phyloP scores from a whole-genome alignment of 2,329 filamentous ascomycete genomes.

The Balansia obtecta region DNA sequence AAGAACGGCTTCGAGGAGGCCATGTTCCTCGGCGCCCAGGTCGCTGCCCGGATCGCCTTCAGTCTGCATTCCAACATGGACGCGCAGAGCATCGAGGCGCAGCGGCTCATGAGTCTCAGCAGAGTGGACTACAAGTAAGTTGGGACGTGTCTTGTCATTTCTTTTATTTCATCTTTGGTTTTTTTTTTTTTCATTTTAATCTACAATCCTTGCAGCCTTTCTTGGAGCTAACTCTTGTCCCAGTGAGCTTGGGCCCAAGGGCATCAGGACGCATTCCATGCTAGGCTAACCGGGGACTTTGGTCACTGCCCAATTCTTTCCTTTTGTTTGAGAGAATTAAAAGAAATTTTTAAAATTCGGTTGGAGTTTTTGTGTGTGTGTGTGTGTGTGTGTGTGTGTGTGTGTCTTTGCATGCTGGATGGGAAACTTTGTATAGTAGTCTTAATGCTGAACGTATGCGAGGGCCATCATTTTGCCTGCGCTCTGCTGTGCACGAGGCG shows the following conservation, averaged over 20 bases:
- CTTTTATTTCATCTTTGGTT: too few species aligned
- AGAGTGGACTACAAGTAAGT: conserved; percentile 53
- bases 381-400: too few species aligned
- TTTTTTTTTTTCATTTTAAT: neutral
- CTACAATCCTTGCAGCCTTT: too few species aligned
- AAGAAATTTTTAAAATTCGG: neutral
- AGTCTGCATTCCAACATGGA: conserved; percentile 46
- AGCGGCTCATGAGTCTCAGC: conserved; percentile 43
- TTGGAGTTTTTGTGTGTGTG: too few species aligned
- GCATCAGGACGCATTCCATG: conserved; percentile 40
- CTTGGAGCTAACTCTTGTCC: neutral
- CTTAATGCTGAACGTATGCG: too few species aligned
- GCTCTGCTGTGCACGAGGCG: too few species aligned
- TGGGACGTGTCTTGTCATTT: too few species aligned
- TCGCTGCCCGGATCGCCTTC: conserved; percentile 55
- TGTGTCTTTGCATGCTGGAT: too few species aligned
- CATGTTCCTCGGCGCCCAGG: conserved; percentile 76
- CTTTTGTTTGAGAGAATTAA: too few species aligned
- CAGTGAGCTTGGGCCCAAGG: conserved; percentile 43
- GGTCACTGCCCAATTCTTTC: too few species aligned
- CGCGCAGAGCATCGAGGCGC: conserved; percentile 35
- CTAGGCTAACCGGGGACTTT: conserved; percentile 28
- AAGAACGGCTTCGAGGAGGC: conserved; percentile 70
- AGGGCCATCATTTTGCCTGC: too few species aligned
- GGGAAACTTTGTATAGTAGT: too few species aligned